These are phyloP conservation scores for Rhizopus sp. DNA, from an alignment of 371 early-diverging fungal species.

Conservation along the genomic window DNA sequence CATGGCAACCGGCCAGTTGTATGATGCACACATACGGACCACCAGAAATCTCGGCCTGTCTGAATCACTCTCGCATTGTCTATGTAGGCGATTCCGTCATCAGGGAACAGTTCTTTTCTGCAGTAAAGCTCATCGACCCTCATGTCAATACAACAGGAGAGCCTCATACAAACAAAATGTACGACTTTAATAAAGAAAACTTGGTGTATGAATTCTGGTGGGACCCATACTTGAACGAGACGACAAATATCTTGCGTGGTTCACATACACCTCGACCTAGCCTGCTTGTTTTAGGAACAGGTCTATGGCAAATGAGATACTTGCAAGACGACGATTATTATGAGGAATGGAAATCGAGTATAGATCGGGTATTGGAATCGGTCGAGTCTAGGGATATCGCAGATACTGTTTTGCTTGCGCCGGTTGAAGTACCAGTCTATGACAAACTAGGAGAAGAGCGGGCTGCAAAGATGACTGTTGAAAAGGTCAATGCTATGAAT, in stretches of 20 bases:
- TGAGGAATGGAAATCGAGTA: conserved; percentile 47
- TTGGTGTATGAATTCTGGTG: conserved; percentile 60
- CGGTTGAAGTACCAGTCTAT: conserved; percentile 43
- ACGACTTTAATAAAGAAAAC: conserved; percentile 30
- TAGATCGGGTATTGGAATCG: conserved; percentile 42
- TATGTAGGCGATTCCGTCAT: conserved; percentile 55
- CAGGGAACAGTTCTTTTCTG: conserved; percentile 61
- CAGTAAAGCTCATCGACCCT: conserved; percentile 45
- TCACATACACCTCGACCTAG: conserved; percentile 35
- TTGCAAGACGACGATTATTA: conserved; percentile 34
- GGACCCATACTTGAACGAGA: conserved; percentile 67
- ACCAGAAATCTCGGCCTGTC: conserved; percentile 47
- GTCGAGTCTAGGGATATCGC: conserved; percentile 26
- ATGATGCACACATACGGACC: conserved; percentile 57
- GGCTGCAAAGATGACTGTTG: conserved; percentile 37
- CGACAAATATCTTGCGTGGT: conserved; percentile 25
- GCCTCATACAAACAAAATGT: conserved; percentile 44
- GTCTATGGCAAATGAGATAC: conserved; percentile 61
- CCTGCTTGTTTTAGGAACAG: conserved; percentile 58
- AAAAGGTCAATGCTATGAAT: conserved; percentile 60
- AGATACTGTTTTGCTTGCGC: conserved; percentile 38
- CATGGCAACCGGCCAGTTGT: conserved; percentile 69
- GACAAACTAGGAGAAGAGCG: conserved; percentile 44
- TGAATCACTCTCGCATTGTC: conserved; percentile 49
- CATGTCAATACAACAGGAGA: conserved; percentile 27